Evolutionary conservation across 2,329 filamentous ascomycete genomes (phyloP).

Genomic region (Fusarium nurragi): DNA sequence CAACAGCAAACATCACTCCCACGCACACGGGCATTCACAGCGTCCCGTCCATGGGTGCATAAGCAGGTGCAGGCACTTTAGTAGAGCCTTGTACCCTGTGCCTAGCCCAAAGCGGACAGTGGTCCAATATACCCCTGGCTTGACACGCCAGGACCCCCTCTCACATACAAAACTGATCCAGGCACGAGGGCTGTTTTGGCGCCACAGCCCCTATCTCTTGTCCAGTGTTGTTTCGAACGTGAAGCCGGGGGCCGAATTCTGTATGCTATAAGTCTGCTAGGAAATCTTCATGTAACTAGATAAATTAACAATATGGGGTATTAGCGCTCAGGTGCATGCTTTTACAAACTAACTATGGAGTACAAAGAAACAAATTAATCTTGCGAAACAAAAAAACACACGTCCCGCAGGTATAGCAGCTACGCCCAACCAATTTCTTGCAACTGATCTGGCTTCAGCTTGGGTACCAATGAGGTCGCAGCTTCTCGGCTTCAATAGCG

Average conservation of each 20-base stretch:
- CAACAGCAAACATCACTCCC: not conserved
- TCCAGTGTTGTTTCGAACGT: conserved; percentile 20
- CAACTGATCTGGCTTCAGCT: conserved; percentile 20
- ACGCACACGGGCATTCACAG: conserved; percentile 19
- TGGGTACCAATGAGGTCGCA: conserved; percentile 28
- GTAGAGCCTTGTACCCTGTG: conserved; percentile 29
- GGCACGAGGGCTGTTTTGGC: conserved; percentile 29
- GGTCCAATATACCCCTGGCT: conserved; percentile 39
- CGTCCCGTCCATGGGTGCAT: conserved; percentile 34
- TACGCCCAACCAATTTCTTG: not conserved
- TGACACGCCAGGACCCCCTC: conserved; percentile 24
- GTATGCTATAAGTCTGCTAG: not conserved
- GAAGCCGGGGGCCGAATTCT: conserved; percentile 10
- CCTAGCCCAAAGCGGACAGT: conserved; percentile 29
- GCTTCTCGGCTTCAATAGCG: conserved; percentile 10
- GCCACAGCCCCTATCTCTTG: conserved; percentile 17
- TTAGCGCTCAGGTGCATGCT: not conserved
- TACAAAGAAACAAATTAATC: not conserved
- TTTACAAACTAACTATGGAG: not conserved
- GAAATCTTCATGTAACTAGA: not conserved
- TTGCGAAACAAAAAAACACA: not conserved
- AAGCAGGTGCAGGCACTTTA: conserved; percentile 43
- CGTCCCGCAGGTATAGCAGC: not conserved
- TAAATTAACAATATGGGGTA: not conserved
- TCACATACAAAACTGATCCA: conserved; percentile 18